Evolutionary conservation across 768 basidiomycete species (phyloP).

Genomic region (Stropharia rugosoannulata): DNA sequence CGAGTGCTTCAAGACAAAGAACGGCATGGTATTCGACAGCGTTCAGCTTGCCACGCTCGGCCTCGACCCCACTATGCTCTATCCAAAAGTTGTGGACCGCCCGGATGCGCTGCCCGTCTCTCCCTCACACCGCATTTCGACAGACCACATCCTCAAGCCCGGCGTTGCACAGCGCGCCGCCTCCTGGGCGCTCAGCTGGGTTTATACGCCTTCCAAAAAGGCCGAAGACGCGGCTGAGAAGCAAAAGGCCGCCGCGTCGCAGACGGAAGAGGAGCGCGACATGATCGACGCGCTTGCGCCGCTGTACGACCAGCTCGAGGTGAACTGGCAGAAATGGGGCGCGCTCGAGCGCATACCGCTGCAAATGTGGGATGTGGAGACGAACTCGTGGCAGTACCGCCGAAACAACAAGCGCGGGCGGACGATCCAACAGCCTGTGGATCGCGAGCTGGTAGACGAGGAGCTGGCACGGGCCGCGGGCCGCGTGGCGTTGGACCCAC

Average conservation of each 20-base stretch:
- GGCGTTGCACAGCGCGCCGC: not conserved
- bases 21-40: conserved; percentile 44
- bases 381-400: not conserved
- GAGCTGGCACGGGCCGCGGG: not conserved
- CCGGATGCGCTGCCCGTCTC: conserved; percentile 2
- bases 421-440: conserved; percentile 4
- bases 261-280: conserved; percentile 11
- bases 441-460: not conserved
- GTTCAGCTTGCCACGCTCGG: conserved; percentile 31
- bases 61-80: conserved; percentile 29
- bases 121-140: not conserved
- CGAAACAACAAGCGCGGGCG: conserved; percentile 6
- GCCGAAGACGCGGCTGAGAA: not conserved
- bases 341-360: conserved; percentile 8
- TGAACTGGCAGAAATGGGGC: conserved; percentile 7
- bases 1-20: conserved; percentile 43
- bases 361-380: conserved; percentile 4
- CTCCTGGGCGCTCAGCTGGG: conserved; percentile 4
- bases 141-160: not conserved
- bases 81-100: conserved; percentile 16
- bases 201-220: not conserved
- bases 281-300: conserved; percentile 13
- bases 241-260: not conserved
- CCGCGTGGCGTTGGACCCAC: not conserved
- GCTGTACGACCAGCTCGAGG: conserved; percentile 13